phyloP scores from a whole-genome alignment of 2,329 filamentous ascomycete genomes.

The Ciborinia camelliae region DNA sequence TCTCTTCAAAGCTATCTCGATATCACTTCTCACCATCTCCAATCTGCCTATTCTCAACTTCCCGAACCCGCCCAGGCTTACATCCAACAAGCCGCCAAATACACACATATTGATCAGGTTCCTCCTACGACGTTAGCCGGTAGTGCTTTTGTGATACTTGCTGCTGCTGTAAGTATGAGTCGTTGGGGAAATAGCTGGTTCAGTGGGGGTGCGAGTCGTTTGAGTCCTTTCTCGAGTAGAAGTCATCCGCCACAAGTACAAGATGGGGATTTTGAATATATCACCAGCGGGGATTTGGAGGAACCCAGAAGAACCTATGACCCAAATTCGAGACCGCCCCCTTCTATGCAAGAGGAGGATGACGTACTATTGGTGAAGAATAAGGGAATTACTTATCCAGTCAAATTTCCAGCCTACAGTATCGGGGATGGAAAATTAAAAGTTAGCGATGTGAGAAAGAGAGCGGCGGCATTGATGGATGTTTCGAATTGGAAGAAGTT shows the following conservation, averaged over 20 bases:
- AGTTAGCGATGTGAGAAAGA: constrained; percentile 63
- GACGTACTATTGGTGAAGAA: constrained; percentile 70
- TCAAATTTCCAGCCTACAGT: constrained; percentile 71
- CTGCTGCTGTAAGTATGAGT: constrained; percentile 36
- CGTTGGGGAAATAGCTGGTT: constrained; percentile 36
- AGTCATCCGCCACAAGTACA: constrained; percentile 58
- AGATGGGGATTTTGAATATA: constrained; percentile 77
- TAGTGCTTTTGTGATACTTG: constrained; percentile 30
- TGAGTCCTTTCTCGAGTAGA: constrained; percentile 37
- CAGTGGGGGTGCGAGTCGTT: constrained; percentile 29
- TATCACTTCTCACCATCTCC: constrained; percentile 49
- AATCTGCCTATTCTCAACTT: constrained; percentile 42
- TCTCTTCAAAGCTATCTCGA: constrained; percentile 53
- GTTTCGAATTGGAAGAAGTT: constrained; percentile 55
- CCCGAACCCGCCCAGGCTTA: constrained; percentile 32
- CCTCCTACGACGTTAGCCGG: constrained; percentile 31
- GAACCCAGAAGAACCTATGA: constrained; percentile 45
- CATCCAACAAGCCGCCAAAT: constrained; percentile 31
- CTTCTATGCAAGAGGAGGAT: constrained; percentile 51
- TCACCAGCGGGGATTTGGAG: constrained; percentile 71
- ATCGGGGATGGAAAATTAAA: constrained; percentile 71
- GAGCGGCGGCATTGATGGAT: constrained; percentile 64
- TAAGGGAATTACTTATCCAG: constrained; percentile 61
- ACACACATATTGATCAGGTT: constrained; percentile 33
- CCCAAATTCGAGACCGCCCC: constrained; percentile 41